Conservation (phyloP, 495 filamentous ascomycete genomes). For the Clohesyomyces aquaticus region DNA sequence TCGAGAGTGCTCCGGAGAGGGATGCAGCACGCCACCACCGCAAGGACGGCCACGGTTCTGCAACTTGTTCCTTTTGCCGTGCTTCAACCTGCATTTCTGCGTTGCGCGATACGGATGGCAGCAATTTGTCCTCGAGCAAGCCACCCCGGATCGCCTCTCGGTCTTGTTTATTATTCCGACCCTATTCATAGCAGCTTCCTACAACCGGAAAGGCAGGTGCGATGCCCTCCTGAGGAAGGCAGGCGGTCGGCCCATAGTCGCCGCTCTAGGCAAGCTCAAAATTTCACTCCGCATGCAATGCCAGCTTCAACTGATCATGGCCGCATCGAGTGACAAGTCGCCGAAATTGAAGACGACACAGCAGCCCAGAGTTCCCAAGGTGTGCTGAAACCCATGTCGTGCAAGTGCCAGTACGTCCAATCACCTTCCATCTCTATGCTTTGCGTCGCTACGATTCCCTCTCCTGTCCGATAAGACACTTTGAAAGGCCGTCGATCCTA, state of each 20-base stretch:
- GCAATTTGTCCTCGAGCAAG: slow-evolving; percentile 1
- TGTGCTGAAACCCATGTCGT: slow-evolving; percentile 6
- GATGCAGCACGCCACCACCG: not conserved
- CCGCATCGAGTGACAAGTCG: not conserved
- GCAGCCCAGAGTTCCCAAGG: no score
- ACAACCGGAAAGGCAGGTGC: slow-evolving; percentile 28
- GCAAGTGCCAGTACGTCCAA: not conserved
- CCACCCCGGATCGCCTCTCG: slow-evolving; percentile 6
- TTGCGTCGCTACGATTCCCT: not conserved
- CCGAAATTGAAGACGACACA: no score
- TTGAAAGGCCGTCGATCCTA: slow-evolving; percentile 26
- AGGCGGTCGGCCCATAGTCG: not conserved
- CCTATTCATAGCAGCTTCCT: slow-evolving; percentile 20
- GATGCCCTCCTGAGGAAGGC: not conserved
- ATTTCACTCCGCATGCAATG: not conserved
- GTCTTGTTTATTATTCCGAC: not conserved
- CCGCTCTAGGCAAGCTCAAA: not conserved
- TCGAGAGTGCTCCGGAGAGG: not conserved
- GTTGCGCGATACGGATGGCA: slow-evolving; percentile 4
- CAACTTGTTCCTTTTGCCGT: not conserved
- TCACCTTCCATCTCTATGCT: not conserved
- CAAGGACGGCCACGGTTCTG: not conserved
- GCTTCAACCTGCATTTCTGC: not conserved
- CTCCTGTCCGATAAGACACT: slow-evolving; percentile 22
- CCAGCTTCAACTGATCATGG: not conserved